Conservation (phyloP, 2,329 filamentous ascomycete genomes). For the Dendryphion nanum region DNA sequence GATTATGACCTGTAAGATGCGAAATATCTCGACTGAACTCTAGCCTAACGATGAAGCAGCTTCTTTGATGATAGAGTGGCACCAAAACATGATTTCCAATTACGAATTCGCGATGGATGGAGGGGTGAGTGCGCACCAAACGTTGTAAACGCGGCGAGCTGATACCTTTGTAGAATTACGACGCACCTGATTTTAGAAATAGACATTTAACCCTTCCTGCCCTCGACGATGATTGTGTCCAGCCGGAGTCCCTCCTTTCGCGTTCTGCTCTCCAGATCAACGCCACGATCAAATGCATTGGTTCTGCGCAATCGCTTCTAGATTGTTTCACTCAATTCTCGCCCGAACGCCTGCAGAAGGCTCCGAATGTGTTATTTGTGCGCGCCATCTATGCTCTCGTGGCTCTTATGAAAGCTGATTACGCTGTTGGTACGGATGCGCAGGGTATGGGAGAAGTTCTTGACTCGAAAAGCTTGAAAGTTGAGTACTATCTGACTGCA, state of each 20-base stretch:
- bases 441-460: conserved; percentile 34
- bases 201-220: conserved; percentile 33
- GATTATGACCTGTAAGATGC: conserved; percentile 25
- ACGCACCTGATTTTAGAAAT: conserved; percentile 35
- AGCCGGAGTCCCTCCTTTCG: conserved; percentile 32
- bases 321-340: conserved; percentile 27
- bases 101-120: conserved; percentile 41
- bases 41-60: conserved; percentile 5
- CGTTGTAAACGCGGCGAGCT: too few relatives aligned
- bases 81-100: conserved; percentile 35
- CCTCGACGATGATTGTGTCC: conserved; percentile 30
- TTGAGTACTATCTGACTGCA: conserved; percentile 28
- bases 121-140: too few relatives aligned
- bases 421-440: conserved; percentile 31
- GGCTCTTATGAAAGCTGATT: conserved; percentile 34
- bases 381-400: conserved; percentile 32
- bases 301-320: conserved; percentile 29
- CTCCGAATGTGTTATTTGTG: conserved; percentile 30
- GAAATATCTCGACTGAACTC: too few relatives aligned
- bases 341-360: conserved; percentile 19
- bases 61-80: conserved; percentile 26
- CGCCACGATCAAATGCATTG: conserved; percentile 35
- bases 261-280: conserved; percentile 35
- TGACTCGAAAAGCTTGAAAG: conserved; percentile 29
- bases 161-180: too few relatives aligned